Percentiles rank a stretch among this genome's conserved stretches.
Evolutionary conservation across 768 basidiomycete genomes (phyloP).

Genomic region (Mrakia hoshinonis): DNA sequence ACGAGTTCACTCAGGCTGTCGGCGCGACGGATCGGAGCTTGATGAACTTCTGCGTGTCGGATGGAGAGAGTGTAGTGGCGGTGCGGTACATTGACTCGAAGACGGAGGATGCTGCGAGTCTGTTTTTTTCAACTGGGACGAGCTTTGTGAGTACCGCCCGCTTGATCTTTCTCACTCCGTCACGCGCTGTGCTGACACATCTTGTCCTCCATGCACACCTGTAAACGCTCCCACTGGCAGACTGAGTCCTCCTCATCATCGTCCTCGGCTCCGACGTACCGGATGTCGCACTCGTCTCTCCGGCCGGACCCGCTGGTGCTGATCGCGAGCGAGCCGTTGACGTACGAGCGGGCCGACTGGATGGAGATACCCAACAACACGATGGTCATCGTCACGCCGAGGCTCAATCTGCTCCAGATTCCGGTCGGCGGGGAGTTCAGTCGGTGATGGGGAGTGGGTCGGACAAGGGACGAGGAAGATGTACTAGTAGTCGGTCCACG

Average conservation of each 20-base stretch:
- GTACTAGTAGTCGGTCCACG: no score
- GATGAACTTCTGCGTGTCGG: conserved; percentile 94
- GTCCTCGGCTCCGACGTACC: background rate
- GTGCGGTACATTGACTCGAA: conserved; percentile 48
- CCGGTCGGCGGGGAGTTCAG: conserved; percentile 54
- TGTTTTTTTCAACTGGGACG: conserved; percentile 16
- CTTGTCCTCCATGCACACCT: background rate
- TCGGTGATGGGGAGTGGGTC: background rate
- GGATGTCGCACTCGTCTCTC: conserved; percentile 15
- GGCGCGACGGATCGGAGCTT: conserved; percentile 58
- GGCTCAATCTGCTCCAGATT: conserved; percentile 79
- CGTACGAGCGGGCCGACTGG: conserved; percentile 98
- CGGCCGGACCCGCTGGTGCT: conserved; percentile 27
- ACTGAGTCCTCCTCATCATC: conserved; percentile 1
- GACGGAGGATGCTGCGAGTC: background rate
- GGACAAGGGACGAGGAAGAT: background rate
- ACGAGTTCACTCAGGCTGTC: conserved; percentile 53
- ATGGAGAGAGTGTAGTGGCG: conserved; percentile 85
- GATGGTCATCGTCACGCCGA: conserved; percentile 88
- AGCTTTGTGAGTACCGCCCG: conserved; percentile 67
- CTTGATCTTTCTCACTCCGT: conserved; percentile 55
- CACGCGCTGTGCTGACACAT: background rate
- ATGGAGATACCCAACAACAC: conserved; percentile 97
- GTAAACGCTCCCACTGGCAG: background rate
- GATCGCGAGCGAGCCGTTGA: conserved; percentile 84